Evolutionary conservation across 768 basidiomycete genomes (phyloP).

Genomic region (Suillus subaureus): DNA sequence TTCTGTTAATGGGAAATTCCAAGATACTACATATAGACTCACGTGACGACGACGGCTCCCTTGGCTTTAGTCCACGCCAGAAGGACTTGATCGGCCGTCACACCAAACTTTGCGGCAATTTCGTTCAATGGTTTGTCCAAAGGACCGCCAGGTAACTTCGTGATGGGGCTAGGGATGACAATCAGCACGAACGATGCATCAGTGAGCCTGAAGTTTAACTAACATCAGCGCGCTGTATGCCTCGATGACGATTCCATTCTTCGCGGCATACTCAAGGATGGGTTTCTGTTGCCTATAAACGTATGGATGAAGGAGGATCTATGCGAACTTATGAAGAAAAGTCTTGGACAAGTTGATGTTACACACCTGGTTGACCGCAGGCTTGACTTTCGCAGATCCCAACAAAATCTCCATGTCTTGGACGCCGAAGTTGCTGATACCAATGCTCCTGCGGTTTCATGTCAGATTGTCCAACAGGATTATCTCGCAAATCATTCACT

Average conservation of each 20-base stretch:
- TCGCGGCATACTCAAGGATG: slow-evolving; percentile 56
- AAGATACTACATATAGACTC: slow-evolving; percentile 13
- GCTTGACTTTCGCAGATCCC: slow-evolving; percentile 60
- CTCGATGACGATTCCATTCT: slow-evolving; percentile 67
- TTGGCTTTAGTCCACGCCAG: slow-evolving; percentile 48
- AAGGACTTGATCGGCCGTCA: background rate
- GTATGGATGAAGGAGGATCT: slow-evolving; percentile 77
- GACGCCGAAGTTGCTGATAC: slow-evolving; percentile 69
- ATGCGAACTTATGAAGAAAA: background rate
- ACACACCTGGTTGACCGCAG: slow-evolving; percentile 66
- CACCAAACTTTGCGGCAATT: slow-evolving; percentile 40
- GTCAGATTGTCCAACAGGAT: background rate
- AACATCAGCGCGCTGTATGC: slow-evolving; percentile 53
- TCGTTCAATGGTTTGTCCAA: slow-evolving; percentile 58
- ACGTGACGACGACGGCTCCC: slow-evolving; percentile 68
- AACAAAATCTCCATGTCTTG: slow-evolving; percentile 56
- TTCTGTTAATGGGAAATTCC: background rate
- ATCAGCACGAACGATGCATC: slow-evolving; percentile 32
- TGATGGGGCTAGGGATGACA: slow-evolving; percentile 41
- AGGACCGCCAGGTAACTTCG: slow-evolving; percentile 58
- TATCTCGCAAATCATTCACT: slow-evolving; percentile 33
- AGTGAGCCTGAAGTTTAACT: slow-evolving; percentile 34
- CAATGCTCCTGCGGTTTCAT: slow-evolving; percentile 56
- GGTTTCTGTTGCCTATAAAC: slow-evolving; percentile 55
- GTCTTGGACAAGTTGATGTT: slow-evolving; percentile 2